phyloP scores from a whole-genome alignment of 768 basidiomycete species.

The Pulveroboletus sp. region DNA sequence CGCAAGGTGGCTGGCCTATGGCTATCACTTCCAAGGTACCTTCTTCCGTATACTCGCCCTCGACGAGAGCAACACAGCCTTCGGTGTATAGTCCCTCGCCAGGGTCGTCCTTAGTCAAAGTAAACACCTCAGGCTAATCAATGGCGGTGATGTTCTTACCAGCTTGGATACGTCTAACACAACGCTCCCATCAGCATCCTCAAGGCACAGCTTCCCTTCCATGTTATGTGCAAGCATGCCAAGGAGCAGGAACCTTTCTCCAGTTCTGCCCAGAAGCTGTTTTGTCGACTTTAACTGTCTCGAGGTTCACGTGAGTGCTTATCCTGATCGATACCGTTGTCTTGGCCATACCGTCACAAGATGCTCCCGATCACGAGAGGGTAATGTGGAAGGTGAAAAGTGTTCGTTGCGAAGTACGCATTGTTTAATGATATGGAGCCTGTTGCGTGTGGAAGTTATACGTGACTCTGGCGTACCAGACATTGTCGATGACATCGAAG shows the following conservation, averaged over 20 bases:
- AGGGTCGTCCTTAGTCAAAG: constrained; percentile 61
- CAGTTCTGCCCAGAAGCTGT: constrained; percentile 86
- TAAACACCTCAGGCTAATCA: constrained; percentile 9
- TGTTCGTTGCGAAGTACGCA: constrained; percentile 93
- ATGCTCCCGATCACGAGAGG: constrained; percentile 80
- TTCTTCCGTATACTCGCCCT: constrained; percentile 95
- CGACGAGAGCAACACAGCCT: constrained; percentile 90
- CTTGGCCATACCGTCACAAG: constrained; percentile 71
- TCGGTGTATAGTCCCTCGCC: constrained; percentile 96
- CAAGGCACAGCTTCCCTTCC: constrained; percentile 85
- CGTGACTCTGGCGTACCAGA: constrained; percentile 82
- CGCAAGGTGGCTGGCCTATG: constrained; percentile 96
- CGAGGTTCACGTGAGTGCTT: constrained; percentile 15
- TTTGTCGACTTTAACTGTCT: constrained; percentile 88
- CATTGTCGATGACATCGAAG: constrained; percentile 53
- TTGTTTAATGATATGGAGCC: constrained; percentile 88
- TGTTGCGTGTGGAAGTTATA: constrained; percentile 72
- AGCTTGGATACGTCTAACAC: constrained; percentile 84
- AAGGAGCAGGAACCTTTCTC: constrained; percentile 86
- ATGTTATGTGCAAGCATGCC: constrained; percentile 90
- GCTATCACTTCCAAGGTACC: constrained; percentile 85
- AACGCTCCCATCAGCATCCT: constrained; percentile 90
- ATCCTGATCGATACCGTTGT: constrained; percentile 8
- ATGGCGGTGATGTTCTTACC: constrained; percentile 36
- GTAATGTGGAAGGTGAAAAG: constrained; percentile 92